A percentile compares a stretch with the other conserved stretches of the same genome.
phyloP scores from a whole-genome alignment of 2,329 filamentous ascomycete genomes.

The Teratosphaeria nubilosa region DNA sequence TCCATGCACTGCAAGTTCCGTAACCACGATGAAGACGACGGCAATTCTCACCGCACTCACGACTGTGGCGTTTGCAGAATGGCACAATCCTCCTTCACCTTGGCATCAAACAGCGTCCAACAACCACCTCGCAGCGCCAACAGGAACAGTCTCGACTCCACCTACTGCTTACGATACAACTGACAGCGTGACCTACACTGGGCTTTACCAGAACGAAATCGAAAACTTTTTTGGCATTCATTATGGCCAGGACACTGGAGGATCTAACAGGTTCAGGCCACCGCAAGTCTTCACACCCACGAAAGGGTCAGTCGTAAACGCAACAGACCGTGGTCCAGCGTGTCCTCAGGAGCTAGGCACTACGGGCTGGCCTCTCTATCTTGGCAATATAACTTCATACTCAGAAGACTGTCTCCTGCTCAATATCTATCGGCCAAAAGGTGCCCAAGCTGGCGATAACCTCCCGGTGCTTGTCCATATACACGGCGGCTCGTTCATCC shows the following conservation, averaged over 20 bases:
- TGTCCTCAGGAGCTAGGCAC: neutral
- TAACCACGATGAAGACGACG: neutral
- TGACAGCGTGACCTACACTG: neutral
- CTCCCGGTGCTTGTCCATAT: constrained; percentile 31
- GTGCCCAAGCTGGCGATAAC: constrained; percentile 13
- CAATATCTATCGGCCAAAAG: constrained; percentile 16
- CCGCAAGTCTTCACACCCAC: neutral
- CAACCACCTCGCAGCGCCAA: neutral
- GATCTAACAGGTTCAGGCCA: neutral
- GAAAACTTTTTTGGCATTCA: neutral
- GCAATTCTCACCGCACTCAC: neutral
- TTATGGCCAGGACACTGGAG: neutral
- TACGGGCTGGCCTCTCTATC: neutral
- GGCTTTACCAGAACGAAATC: neutral
- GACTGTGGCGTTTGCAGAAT: neutral
- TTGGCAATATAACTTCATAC: neutral
- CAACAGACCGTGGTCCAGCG: neutral
- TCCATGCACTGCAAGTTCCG: neutral
- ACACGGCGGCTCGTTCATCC: constrained; percentile 16
- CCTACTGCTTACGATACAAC: neutral
- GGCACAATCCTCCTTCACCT: neutral
- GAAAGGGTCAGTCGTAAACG: neutral
- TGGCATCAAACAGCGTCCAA: neutral
- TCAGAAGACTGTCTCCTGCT: constrained; percentile 23
- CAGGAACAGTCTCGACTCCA: neutral